These are phyloP conservation scores for Trichophyton schoenleinii DNA, from an alignment of 2,329 filamentous ascomycete species.

Conservation along the genomic window DNA sequence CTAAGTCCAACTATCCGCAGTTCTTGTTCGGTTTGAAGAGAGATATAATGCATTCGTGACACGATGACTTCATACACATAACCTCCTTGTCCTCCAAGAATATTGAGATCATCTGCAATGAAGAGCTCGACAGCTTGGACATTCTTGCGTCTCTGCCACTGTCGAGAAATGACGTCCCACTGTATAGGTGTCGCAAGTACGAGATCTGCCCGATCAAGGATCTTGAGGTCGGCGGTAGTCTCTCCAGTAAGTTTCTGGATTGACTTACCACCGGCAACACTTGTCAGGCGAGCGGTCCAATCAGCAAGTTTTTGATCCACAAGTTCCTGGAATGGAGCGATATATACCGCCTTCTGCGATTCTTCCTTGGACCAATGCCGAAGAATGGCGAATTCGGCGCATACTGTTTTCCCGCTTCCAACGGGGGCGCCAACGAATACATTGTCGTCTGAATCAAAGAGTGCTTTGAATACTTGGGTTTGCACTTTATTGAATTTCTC, in stretches of 20 bases:
- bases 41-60: constrained; percentile 95
- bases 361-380: constrained; percentile 68
- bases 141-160: constrained; percentile 95
- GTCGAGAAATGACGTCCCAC: constrained; percentile 90
- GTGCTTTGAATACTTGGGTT: constrained; percentile 88
- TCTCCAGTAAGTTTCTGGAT: constrained; percentile 92
- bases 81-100: constrained; percentile 74
- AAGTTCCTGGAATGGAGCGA: constrained; percentile 88
- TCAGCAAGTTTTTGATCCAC: constrained; percentile 70
- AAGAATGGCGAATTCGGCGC: constrained; percentile 84
- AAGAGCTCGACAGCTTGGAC: constrained; percentile 82
- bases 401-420: constrained; percentile 92
- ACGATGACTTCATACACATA: constrained; percentile 93
- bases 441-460: constrained; percentile 84
- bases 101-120: constrained; percentile 88
- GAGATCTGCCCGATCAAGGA: constrained; percentile 75
- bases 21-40: constrained; percentile 69
- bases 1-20: constrained; percentile 82
- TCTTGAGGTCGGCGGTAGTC: constrained; percentile 75
- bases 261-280: constrained; percentile 68
- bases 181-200: constrained; percentile 85
- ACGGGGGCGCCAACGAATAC: constrained; percentile 88
- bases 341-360: constrained; percentile 73
- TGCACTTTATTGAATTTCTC: constrained; percentile 93
- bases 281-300: constrained; percentile 66